Evolutionary conservation across 371 early-diverging fungal genomes (phyloP), one percentile per base, ranked within the genome.

Genomic region (Saksenaea vasiformis): DNA sequence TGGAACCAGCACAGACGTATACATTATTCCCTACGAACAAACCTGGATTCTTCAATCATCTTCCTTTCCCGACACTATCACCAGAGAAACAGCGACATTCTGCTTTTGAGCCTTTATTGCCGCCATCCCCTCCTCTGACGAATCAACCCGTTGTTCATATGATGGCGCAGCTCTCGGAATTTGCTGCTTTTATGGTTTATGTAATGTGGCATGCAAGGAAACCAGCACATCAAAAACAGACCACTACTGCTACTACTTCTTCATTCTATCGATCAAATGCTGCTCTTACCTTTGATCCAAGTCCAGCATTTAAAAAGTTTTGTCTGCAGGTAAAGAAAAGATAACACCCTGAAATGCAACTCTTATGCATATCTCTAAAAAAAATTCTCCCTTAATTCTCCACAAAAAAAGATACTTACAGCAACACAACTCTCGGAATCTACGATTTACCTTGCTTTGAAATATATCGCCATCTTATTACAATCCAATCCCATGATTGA

Each of bases 181-280:
- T 84, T 72, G 85, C 85, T 22, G 78, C 87, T 24, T 78, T 81
- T 43, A 84, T 87, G 78, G 81, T 85, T 13, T 87, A 84, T 72
- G 66, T 84, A 60, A 86, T 87, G 70, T 87, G 87, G 87, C 85
- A 85, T 67, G 82, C 83, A 11, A 65, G 85, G 59, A 80, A 72
- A 65, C 61, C 65, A 27, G 55, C 61, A 22, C 31, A 58, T 22
- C 31, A 31, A 11, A 60, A 15, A 55, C 58, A 36, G 34, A 27
- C 43, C n/a, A 19, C 22, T 58, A 41, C 64, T n/a, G n/a, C n/a
- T n/a, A n/a, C n/a, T n/a, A 60, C 64, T 31, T 54, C 65, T 27
- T 34, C 57, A 31, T 44, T 57, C 24, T 58, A 15, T 57, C 19
- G 4, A 60, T 68, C 31, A n/a, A n/a, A n/a, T 56, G 64, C 56